Evolutionary conservation across 305 asterid species (phyloP), one percentile per base, ranked within the genome.

Genomic region (Fraxinus dipetala): DNA sequence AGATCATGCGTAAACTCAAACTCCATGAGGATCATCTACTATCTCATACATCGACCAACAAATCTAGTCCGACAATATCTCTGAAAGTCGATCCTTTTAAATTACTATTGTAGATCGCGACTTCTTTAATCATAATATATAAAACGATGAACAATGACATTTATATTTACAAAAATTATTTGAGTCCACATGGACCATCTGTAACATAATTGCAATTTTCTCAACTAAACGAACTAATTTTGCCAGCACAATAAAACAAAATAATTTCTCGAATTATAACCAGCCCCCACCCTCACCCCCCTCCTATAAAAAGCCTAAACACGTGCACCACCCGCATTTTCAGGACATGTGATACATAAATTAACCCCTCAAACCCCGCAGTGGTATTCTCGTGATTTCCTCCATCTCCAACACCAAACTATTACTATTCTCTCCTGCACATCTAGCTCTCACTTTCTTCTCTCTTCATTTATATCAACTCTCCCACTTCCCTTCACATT

Each of bases 311-410:
- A 85, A 80, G 85, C 80, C 90, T 87, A 54, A 91, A 91, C 93
- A 89, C 91, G 91, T 88, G 94, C 91, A 83, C 79, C 79, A 70
- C 86, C 92, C 93, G 89, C 88, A 81, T 89, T 91, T 85, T 86
- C 85, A 89, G 93, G 91, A 80, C 83, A n/a, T 26, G 1, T 24
- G 36, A 61, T 56, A 2, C 70, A 24, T 31, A 79, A 80, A 77
- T 24, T 48, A 24, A 54, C 24, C 65, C 24, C 26, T 18, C 30
- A 22, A 6, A 61, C n/a, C 35, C 72, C 35, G 0, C 20, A 85
- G 87, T 90, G 93, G 95, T 87, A 87, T 11, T 85, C 30, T 35
- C 79, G 93, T 89, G 79, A 85, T 83, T 86, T 65, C 1, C 5
- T 2, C 65, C 2, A 1, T 6, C 22, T 11, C 75, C 82, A 86